Evolutionary conservation across 371 early-diverging fungal genomes (phyloP).

Genomic region (Mucor mucedo): DNA sequence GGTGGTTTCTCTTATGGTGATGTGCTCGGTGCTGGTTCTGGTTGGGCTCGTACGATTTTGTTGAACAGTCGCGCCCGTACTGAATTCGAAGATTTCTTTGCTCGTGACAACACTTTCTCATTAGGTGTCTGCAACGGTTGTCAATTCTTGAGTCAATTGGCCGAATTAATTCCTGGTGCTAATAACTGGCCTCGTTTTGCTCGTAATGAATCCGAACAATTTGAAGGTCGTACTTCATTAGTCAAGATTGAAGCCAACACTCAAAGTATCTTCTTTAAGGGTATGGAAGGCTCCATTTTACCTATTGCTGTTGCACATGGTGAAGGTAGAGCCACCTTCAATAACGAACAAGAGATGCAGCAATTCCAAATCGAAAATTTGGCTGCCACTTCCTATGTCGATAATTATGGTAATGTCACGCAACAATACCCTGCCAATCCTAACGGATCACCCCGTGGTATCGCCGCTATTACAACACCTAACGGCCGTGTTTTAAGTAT

Average conservation of each 20-base stretch:
- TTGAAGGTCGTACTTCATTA: conserved; percentile 90
- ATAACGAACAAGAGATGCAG: conserved; percentile 41
- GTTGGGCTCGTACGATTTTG: conserved; percentile 94
- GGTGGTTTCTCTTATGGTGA: conserved; percentile 99
- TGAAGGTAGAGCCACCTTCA: conserved; percentile 92
- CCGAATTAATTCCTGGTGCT: conserved; percentile 82
- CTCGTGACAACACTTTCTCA: conserved; percentile 88
- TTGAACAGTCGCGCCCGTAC: conserved; percentile 70
- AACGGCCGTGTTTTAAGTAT: conserved; percentile 91
- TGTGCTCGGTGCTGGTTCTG: conserved; percentile 95
- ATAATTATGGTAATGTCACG: conserved; percentile 77
- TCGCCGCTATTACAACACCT: conserved; percentile 82
- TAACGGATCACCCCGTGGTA: conserved; percentile 88
- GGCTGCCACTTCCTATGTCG: conserved; percentile 78
- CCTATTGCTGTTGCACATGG: conserved; percentile 97
- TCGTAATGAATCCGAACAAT: conserved; percentile 90
- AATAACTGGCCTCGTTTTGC: conserved; percentile 90
- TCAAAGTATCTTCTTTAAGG: conserved; percentile 79
- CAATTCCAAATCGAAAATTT: conserved; percentile 56
- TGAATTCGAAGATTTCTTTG: conserved; percentile 85
- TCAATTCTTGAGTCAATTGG: conserved; percentile 91
- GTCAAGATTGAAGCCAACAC: conserved; percentile 62
- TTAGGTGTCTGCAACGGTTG: conserved; percentile 98
- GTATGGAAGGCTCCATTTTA: conserved; percentile 88
- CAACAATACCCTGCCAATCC: conserved; percentile 93